Conservation (phyloP, 2,329 filamentous ascomycete genomes). For the Ceratocystis huliohia region DNA sequence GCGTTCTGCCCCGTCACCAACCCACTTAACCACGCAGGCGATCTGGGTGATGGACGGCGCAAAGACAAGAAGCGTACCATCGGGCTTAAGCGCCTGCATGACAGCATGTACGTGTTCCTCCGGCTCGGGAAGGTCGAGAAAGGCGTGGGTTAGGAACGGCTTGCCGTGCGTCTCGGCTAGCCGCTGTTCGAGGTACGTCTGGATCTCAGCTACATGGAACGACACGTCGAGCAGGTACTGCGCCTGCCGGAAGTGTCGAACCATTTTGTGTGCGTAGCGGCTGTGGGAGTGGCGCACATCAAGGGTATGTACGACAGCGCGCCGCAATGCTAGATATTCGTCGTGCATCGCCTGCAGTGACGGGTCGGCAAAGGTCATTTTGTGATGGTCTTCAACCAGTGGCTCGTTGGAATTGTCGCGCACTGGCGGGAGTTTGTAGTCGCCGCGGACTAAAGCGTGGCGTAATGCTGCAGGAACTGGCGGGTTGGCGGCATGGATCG, state of each 20-base stretch:
- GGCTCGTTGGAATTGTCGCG: constrained; percentile 18
- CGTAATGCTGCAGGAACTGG: constrained; percentile 35
- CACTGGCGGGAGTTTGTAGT: constrained; percentile 10
- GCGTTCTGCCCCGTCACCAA: constrained; percentile 11
- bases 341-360: constrained; percentile 30
- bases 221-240: constrained; percentile 59
- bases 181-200: constrained; percentile 44
- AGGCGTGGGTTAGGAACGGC: constrained; percentile 53
- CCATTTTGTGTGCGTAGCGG: constrained; percentile 48
- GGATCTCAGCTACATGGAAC: constrained; percentile 58
- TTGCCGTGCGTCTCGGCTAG: constrained; percentile 31
- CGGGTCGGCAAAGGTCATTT: constrained; percentile 22
- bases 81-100: constrained; percentile 45
- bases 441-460: constrained; percentile 16
- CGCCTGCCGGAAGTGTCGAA: constrained; percentile 54
- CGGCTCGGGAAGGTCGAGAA: constrained; percentile 60
- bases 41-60: constrained; percentile 70
- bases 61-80: constrained; percentile 57
- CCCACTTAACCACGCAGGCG: constrained; percentile 45
- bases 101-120: constrained; percentile 37
- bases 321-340: constrained; percentile 38
- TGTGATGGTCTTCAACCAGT: constrained; percentile 22
- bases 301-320: constrained; percentile 62
- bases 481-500: constrained; percentile 61
- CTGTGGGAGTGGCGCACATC: constrained; percentile 53